Evolutionary conservation across 495 filamentous ascomycete genomes (phyloP), one percentile per base, ranked within the genome.

Genomic region (Cladorrhinum samala): DNA sequence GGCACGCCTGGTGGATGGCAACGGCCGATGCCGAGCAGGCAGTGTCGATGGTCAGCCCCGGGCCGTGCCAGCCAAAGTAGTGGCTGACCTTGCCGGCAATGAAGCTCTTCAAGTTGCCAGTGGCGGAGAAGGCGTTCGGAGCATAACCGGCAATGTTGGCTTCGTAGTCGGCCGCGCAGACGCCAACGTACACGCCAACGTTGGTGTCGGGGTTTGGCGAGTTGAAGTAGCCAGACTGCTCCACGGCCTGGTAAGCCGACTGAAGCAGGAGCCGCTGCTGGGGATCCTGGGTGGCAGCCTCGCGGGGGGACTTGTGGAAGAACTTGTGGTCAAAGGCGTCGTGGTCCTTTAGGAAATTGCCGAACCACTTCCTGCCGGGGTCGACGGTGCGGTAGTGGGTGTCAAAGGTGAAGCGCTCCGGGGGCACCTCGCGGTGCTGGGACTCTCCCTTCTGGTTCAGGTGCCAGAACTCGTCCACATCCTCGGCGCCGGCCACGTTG

Each of bases 191-290:
- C 11, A 46, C 46, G 25, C 69, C 38, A 51, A 62, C 58, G 62
- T 70, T 21, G 21, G 33, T 30, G 1, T 46, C 23, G 18, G 8
- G 0, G 2, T 17, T 9, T 14, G 30, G 14, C 6, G 30, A 37
- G 25, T 24, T 69, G 8, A 87, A 48, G 23, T 57, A 57, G 78
- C 58, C 91, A 44, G 82, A 79, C 59, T 59, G 56, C 62, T 91
- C 89, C 2, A 94, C 72, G 1, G 89, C 89, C 56, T 91, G 85
- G 58, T 91, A 92, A 0, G 86, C 86, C 39, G 82, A 87, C 40
- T 87, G 78, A 7, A 94, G 72, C 0, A 86, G 82, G 36, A 89
- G 69, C 21, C 88, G 80, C 58, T 90, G 87, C 60, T 88, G 87
- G 2, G 89, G 88, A 63, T 92, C 88, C 39, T 51, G 53, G 8